Evolutionary conservation across 352 stramenopile genomes (phyloP).

Genomic region (Phytopythium mirpurense): DNA sequence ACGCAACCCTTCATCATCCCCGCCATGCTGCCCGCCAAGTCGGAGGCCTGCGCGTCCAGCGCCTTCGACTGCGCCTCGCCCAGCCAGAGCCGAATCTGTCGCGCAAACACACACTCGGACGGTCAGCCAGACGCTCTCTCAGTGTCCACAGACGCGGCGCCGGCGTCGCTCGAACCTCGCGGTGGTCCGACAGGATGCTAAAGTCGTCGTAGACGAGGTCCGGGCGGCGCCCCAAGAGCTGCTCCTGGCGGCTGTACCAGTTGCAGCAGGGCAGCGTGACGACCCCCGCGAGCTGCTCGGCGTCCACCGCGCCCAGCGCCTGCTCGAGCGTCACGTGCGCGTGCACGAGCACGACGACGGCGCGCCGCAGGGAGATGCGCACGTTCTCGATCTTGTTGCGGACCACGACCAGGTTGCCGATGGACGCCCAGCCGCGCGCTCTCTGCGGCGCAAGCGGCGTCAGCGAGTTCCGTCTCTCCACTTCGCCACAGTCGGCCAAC

Average conservation of each 20-base stretch:
- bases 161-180: slow-evolving; percentile 42
- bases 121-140: slow-evolving; percentile 5
- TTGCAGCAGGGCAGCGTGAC: slow-evolving; percentile 81
- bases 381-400: slow-evolving; percentile 85
- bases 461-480: no score
- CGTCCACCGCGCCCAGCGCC: slow-evolving; percentile 56
- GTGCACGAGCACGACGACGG: slow-evolving; percentile 72
- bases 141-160: neutral
- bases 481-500: no score
- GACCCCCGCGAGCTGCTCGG: slow-evolving; percentile 50
- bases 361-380: slow-evolving; percentile 47
- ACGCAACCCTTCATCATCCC: slow-evolving; percentile 53
- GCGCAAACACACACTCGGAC: slow-evolving; percentile 5
- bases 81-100: slow-evolving; percentile 35
- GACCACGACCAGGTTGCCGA: slow-evolving; percentile 69
- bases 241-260: slow-evolving; percentile 72
- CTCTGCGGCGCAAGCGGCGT: slow-evolving; percentile 14
- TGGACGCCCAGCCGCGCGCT: slow-evolving; percentile 35
- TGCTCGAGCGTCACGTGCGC: slow-evolving; percentile 76
- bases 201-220: slow-evolving; percentile 82
- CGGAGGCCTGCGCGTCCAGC: neutral
- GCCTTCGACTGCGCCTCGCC: neutral
- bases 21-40: neutral
- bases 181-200: slow-evolving; percentile 72
- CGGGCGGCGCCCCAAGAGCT: slow-evolving; percentile 38